Evolutionary conservation across 1,284 basidiomycete genomes (phyloP).

Genomic region (Apiotrichum laibachii): DNA sequence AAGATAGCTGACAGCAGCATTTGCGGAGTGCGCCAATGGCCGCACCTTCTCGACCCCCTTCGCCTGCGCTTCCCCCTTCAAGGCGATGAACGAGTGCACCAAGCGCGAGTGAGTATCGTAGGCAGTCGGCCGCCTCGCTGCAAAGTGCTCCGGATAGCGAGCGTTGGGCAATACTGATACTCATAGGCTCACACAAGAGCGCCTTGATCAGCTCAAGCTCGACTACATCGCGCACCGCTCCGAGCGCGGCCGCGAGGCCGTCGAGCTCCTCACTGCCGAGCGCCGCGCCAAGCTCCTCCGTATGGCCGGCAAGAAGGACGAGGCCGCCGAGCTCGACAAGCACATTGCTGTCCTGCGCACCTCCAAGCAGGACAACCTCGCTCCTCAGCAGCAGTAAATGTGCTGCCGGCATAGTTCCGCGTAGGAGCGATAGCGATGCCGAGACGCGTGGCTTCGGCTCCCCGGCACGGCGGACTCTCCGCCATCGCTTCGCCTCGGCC

Average conservation of each 20-base stretch:
- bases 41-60: conserved; percentile 80
- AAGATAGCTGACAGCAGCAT: conserved; percentile 59
- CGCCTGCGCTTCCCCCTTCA: conserved; percentile 70
- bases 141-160: neutral
- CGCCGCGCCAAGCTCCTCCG: conserved; percentile 31
- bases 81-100: conserved; percentile 74
- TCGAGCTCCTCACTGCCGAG: conserved; percentile 33
- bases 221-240: conserved; percentile 48
- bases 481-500: too few species aligned
- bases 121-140: too few species aligned
- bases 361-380: neutral
- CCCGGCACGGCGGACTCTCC: too few species aligned
- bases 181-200: conserved; percentile 38
- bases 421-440: too few species aligned
- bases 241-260: conserved; percentile 36
- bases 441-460: too few species aligned
- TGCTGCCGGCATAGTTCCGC: neutral
- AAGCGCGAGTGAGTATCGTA: conserved; percentile 64
- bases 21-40: conserved; percentile 76
- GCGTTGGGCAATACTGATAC: too few species aligned
- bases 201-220: conserved; percentile 44
- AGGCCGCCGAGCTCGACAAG: neutral
- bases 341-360: conserved; percentile 1
- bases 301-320: conserved; percentile 35
- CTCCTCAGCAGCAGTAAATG: neutral